Conservation (phyloP, 2,329 filamentous ascomycete genomes). For the Pseudogymnoascus sp. region DNA sequence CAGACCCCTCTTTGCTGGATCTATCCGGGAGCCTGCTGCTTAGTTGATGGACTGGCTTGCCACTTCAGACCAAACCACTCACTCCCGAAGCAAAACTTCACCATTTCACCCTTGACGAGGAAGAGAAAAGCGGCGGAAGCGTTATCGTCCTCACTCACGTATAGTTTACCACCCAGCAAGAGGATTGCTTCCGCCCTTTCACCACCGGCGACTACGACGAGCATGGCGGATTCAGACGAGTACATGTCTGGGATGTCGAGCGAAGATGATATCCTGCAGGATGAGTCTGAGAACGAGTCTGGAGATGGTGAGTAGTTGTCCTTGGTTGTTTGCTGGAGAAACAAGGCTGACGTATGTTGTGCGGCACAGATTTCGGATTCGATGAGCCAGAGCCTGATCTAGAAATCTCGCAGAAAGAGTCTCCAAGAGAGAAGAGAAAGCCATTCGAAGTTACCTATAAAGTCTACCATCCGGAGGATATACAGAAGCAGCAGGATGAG, state of each 20-base stretch:
- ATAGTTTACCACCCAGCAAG: constrained; percentile 27
- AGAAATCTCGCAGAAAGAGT: constrained; percentile 50
- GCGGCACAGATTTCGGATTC: constrained; percentile 29
- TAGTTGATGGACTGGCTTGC: constrained; percentile 7
- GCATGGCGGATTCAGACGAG: constrained; percentile 88
- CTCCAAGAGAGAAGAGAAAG: constrained; percentile 63
- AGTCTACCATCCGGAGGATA: constrained; percentile 71
- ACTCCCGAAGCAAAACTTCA: constrained; percentile 25
- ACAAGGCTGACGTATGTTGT: constrained; percentile 2
- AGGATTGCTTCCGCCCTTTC: constrained; percentile 33
- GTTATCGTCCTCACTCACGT: constrained; percentile 28
- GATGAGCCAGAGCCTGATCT: constrained; percentile 46
- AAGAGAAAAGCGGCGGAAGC: constrained; percentile 48
- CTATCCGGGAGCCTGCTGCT: neutral
- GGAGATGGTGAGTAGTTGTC: constrained; percentile 26
- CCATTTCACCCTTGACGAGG: constrained; percentile 45
- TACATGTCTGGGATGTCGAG: constrained; percentile 81
- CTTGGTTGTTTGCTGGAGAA: neutral
- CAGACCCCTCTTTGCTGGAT: neutral
- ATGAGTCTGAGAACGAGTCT: constrained; percentile 65
- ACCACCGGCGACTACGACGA: constrained; percentile 47
- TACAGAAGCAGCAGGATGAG: constrained; percentile 75
- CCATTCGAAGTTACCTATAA: constrained; percentile 81
- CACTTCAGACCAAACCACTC: neutral
- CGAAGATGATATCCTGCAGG: constrained; percentile 64